phyloP scores from a whole-genome alignment of 2,329 filamentous ascomycete species.

The Clonostachys rosea region DNA sequence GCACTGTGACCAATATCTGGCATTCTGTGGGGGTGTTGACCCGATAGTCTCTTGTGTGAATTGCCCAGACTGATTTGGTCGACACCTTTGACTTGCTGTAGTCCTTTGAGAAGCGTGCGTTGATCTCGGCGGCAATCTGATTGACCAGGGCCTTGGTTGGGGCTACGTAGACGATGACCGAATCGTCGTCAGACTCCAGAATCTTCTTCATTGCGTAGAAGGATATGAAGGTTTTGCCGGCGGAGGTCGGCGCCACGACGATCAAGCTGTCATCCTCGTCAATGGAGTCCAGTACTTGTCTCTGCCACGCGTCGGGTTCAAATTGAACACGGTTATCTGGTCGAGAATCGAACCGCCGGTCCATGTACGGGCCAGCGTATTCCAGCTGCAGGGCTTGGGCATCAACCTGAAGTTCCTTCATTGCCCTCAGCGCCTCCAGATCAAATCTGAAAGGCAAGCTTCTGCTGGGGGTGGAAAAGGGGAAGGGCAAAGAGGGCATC shows the following conservation, averaged over 20 bases:
- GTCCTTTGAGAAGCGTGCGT: slow-evolving; percentile 67
- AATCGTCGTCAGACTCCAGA: slow-evolving; percentile 62
- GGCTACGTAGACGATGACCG: slow-evolving; percentile 72
- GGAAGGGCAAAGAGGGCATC: not conserved
- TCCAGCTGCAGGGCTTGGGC: slow-evolving; percentile 53
- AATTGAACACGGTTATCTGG: slow-evolving; percentile 67
- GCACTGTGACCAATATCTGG: slow-evolving; percentile 73
- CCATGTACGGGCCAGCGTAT: slow-evolving; percentile 68
- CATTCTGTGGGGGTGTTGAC: slow-evolving; percentile 71
- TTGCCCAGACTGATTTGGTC: slow-evolving; percentile 70
- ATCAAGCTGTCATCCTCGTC: slow-evolving; percentile 65
- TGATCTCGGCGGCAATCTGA: slow-evolving; percentile 76
- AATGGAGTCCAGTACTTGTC: slow-evolving; percentile 67
- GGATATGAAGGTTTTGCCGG: slow-evolving; percentile 79
- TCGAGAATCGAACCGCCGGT: slow-evolving; percentile 66
- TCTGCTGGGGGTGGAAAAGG: not conserved
- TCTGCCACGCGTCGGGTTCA: slow-evolving; percentile 72
- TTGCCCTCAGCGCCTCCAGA: not conserved
- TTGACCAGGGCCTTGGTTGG: slow-evolving; percentile 81
- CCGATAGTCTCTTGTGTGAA: slow-evolving; percentile 70
- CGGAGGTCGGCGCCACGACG: slow-evolving; percentile 72
- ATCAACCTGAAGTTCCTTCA: not conserved
- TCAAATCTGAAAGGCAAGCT: slow-evolving; percentile 1
- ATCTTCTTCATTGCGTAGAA: slow-evolving; percentile 82
- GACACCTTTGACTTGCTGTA: slow-evolving; percentile 47